These are phyloP conservation scores for Nicotiana benthamiana DNA, from an alignment of 257 asterid genomes.

Conservation along the genomic window DNA sequence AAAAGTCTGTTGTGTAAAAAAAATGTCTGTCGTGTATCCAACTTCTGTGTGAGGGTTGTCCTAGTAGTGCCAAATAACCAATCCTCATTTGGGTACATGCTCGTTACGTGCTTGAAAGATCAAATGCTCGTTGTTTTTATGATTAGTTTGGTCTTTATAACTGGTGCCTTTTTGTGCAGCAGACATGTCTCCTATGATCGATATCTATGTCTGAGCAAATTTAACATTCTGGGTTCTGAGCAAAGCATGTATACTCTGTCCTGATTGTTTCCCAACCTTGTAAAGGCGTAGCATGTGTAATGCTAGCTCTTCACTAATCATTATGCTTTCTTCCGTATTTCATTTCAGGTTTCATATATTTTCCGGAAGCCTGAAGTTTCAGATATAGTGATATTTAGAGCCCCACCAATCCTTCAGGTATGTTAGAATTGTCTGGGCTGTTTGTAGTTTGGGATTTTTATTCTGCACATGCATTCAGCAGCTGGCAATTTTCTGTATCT, in stretches of 20 bases:
- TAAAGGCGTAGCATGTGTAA: not conserved
- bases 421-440: not conserved
- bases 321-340: constrained; percentile 11
- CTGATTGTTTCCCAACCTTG: not conserved
- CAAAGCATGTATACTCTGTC: not conserved
- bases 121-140: not conserved
- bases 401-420: constrained; percentile 84
- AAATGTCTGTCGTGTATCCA: not conserved
- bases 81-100: not conserved
- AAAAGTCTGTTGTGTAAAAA: not conserved
- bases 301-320: not conserved
- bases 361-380: constrained; percentile 76
- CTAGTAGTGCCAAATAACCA: not conserved
- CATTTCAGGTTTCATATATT: constrained; percentile 77
- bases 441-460: not conserved
- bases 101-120: no score
- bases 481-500: constrained; percentile 6
- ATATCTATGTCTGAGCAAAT: not conserved
- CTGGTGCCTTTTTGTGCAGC: not conserved
- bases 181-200: not conserved
- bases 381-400: constrained; percentile 83
- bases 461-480: not conserved
- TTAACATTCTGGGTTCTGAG: not conserved
- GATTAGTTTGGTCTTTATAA: not conserved
- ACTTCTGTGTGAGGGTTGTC: not conserved